These are phyloP conservation scores for Lasiodiplodia sp. DNA, from an alignment of 2,329 filamentous ascomycete species.

Conservation along the genomic window DNA sequence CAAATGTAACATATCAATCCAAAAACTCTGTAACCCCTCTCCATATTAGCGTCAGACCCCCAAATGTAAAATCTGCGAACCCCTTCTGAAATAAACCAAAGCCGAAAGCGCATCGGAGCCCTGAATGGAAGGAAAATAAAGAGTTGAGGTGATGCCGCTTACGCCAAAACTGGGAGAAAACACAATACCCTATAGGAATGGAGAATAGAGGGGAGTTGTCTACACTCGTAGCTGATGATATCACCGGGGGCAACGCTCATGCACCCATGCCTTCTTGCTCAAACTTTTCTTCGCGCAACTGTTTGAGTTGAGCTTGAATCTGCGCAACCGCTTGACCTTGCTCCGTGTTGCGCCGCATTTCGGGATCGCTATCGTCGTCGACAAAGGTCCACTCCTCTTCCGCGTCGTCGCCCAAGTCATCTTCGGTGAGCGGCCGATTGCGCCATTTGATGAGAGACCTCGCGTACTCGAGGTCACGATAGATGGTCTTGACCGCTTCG, in stretches of 20 bases:
- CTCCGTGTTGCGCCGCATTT: constrained; percentile 32
- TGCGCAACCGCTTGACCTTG: background rate
- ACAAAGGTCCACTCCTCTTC: constrained; percentile 94
- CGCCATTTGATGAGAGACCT: constrained; percentile 74
- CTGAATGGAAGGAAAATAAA: background rate
- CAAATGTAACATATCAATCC: constrained; percentile 1
- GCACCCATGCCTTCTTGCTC: background rate
- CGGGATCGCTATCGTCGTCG: constrained; percentile 64
- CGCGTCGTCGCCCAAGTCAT: constrained; percentile 61
- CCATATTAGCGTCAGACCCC: background rate
- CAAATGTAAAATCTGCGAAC: background rate
- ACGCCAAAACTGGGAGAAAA: background rate
- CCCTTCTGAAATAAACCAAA: background rate
- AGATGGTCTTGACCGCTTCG: constrained; percentile 88
- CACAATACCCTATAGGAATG: constrained; percentile 6
- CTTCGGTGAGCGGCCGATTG: constrained; percentile 31
- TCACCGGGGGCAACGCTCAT: background rate
- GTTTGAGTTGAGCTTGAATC: constrained; percentile 9
- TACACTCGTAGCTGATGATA: too few species aligned
- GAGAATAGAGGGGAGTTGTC: background rate
- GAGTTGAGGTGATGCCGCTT: background rate
- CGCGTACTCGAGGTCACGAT: constrained; percentile 93
- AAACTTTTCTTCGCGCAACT: background rate
- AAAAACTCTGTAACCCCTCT: background rate
- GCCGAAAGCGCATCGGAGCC: background rate